A percentile compares a stretch with the other conserved stretches of the same genome.
These are phyloP conservation scores for Nigrospora oryzae DNA, from an alignment of 2,329 filamentous ascomycete genomes.

Conservation along the genomic window DNA sequence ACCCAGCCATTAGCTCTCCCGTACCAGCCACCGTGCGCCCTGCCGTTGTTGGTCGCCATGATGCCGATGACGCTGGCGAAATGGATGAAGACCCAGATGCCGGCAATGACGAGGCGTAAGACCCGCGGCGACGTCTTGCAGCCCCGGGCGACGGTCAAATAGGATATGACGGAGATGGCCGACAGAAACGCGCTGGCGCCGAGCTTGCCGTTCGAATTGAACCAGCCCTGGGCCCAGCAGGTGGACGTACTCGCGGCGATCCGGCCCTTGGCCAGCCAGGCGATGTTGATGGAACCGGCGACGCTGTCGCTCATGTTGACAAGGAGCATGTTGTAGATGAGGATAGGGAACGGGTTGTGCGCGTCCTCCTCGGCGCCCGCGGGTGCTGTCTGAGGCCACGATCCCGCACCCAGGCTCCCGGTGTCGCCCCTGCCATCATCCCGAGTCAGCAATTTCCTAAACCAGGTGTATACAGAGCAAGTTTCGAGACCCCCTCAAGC, in stretches of 20 bases:
- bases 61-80: constrained; percentile 44
- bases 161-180: constrained; percentile 58
- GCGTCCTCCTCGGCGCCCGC: constrained; percentile 21
- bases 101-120: constrained; percentile 39
- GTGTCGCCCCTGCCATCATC: too few relatives aligned
- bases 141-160: constrained; percentile 49
- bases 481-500: too few relatives aligned
- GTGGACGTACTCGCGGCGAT: constrained; percentile 42
- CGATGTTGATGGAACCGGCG: constrained; percentile 51
- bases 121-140: constrained; percentile 39
- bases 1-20: constrained; percentile 35
- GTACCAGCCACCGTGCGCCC: constrained; percentile 55
- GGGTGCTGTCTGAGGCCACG: background rate
- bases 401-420: background rate
- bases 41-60: constrained; percentile 38
- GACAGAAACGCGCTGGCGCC: constrained; percentile 60
- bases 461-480: too few relatives aligned
- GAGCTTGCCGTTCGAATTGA: constrained; percentile 58
- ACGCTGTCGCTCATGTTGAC: constrained; percentile 56
- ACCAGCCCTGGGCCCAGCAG: constrained; percentile 59
- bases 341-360: constrained; percentile 57
- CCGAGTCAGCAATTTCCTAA: too few relatives aligned
- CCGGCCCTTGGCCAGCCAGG: constrained; percentile 43
- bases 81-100: constrained; percentile 52
- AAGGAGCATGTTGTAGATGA: constrained; percentile 61